Base-by-base conservation (phyloP, 2,329 filamentous ascomycete species). In the Paecilomyces variotii region DNA sequence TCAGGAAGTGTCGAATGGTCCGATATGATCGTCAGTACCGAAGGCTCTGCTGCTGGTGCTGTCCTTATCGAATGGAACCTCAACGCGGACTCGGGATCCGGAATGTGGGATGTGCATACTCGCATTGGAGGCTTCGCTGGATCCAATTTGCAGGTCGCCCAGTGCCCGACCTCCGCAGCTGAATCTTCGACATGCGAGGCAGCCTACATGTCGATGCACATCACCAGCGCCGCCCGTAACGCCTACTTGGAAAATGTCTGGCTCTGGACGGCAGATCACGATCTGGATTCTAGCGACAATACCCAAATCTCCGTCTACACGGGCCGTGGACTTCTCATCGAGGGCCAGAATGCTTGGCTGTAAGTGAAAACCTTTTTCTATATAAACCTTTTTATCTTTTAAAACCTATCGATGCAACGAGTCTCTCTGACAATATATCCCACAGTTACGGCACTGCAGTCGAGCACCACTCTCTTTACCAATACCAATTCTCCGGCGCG, bases 11-110 rank as follows among this genome's bases (percentile, higher is more conserved):
- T 92, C 19, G 88, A 92, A 70, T 84, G 87, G 78, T 85, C 82
- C 3, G 89, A 92, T 68, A 84, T 89, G 66, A 82, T 92, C 54
- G 78, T 92, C 12, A 85, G 84, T 57, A 90, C 87, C 0, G 80
- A 84, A 58, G 89, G 88, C 1, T 74, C 85, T 27, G 80, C 85
- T 6, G 79, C 84, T 0, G 89, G 89, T 3, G 89, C 88, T 0
- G 79, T 87, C 6, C 75, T 91, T 5, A 84, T 91, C 59, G 81
- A 92, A 68, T 91, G 86, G 79, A 92, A 92, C 69, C 76, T 91
- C 14, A 77, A 76, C 35, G 79, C 80, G 2, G 76, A 76, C 3
- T 62, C 64, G 45, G 71, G 68, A 26, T 72, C 73, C 3, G 85
- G 83, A 12, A 80, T 87, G 71, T 85, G 82, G 82, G 81, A 82